Evolutionary conservation across 225 moss, liverwort and hornwort genomes (phyloP).

Genomic region (Neckera pumila): DNA sequence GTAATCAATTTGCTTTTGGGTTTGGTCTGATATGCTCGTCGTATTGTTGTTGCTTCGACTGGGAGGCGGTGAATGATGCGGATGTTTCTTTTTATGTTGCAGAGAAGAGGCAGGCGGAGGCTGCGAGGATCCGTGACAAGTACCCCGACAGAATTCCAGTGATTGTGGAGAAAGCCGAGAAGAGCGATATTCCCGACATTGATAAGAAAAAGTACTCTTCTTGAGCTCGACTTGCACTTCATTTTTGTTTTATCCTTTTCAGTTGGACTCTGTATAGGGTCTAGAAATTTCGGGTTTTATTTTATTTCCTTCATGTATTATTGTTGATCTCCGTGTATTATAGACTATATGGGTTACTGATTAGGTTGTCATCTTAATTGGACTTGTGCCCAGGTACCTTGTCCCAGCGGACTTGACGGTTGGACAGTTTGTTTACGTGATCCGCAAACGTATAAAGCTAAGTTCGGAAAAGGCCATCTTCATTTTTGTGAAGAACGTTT

Average conservation of each 20-base stretch:
- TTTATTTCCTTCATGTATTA: neutral
- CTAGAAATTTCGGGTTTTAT: neutral
- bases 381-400: slow-evolving; percentile 33
- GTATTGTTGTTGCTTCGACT: neutral
- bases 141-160: slow-evolving; percentile 74
- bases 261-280: neutral
- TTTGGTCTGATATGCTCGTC: neutral
- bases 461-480: slow-evolving; percentile 72
- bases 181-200: slow-evolving; percentile 71
- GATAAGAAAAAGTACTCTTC: slow-evolving; percentile 65
- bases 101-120: slow-evolving; percentile 75
- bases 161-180: slow-evolving; percentile 78
- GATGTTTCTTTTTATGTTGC: neutral
- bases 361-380: neutral
- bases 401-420: slow-evolving; percentile 86
- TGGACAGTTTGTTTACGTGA: slow-evolving; percentile 83
- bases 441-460: slow-evolving; percentile 73
- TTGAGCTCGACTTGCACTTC: neutral
- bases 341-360: neutral
- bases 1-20: neutral
- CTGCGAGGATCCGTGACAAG: slow-evolving; percentile 59
- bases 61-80: neutral
- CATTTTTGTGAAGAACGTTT: slow-evolving; percentile 77
- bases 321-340: neutral
- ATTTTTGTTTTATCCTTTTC: neutral